Evolutionary conservation across 345 rosid genomes (phyloP), one percentile per base, ranked within the genome.

Genomic region (Stellera chamaejasme): DNA sequence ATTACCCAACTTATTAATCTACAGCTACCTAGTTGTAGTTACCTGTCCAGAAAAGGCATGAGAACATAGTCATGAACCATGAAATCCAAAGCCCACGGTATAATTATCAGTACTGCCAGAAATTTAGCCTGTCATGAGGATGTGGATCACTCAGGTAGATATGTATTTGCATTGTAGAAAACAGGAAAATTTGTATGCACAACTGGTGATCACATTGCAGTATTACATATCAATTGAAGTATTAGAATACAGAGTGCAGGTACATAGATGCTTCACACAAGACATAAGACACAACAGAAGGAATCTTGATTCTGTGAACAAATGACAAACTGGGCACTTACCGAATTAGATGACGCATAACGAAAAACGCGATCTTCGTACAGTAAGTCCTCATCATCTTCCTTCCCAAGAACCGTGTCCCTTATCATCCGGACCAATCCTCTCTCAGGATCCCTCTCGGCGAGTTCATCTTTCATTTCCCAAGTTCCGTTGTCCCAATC

Each of bases 31-130:
- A 32, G 39, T 32, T 32, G 39, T 32, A 32, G 39, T 32, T 32
- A 86, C 98, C 98, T 88, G 85, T 88, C 97, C 60, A 86, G 71
- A 48, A 92, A 88, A 12, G 98, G 97, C 98, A 92, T 77, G 51
- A 92, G 91, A 51, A 92, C 75, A 70, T 82, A 92, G 70, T 92
- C 95, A 73, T 92, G 98, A 58, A 88, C 96, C 53, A 79, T 67
- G 75, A 84, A 82, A 75, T 92, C 97, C 79, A 92, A 67, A 26
- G 79, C 80, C 83, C 87, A 88, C 10, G 98, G 97, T 70, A 92
- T 69, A 43, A 84, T 71, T 44, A 92, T 78, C 74, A 92, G 58
- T 41, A 78, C 60, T 41, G 88, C 94, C 79, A 88, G 67, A 81
- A 88, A 92, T 61, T 79, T 84, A 50, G 95, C 98, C 93, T 90